Evolutionary conservation across 257 asterid species (phyloP).

Genomic region (Misopates orontium): DNA sequence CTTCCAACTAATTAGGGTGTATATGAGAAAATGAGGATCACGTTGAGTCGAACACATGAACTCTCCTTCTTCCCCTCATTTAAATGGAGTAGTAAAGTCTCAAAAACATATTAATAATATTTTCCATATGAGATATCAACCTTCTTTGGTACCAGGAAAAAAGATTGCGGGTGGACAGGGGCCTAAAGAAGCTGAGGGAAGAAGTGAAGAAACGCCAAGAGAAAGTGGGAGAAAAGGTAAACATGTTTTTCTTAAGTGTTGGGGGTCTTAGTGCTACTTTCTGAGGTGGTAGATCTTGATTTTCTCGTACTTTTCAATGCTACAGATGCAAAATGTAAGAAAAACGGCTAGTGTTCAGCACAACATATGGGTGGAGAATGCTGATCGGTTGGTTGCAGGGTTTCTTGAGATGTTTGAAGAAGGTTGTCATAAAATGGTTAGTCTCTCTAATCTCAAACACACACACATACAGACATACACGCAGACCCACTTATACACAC

Average conservation of each 20-base stretch:
- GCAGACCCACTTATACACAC: no score
- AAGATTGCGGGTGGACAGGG: constrained; percentile 57
- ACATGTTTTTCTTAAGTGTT: neutral
- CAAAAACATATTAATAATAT: neutral
- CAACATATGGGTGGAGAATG: constrained; percentile 62
- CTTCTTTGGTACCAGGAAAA: constrained; percentile 44
- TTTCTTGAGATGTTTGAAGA: constrained; percentile 70
- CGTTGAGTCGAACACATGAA: no score
- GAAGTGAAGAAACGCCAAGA: constrained; percentile 70
- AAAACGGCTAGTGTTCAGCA: constrained; percentile 43
- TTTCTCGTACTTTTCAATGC: neutral
- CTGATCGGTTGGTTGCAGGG: constrained; percentile 61
- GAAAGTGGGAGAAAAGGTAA: constrained; percentile 66
- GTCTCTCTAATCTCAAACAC: no score
- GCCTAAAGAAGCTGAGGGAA: constrained; percentile 53
- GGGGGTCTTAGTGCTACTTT: neutral
- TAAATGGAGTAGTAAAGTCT: neutral
- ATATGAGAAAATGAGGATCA: no score
- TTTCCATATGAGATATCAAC: constrained; percentile 16
- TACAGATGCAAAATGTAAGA: constrained; percentile 60
- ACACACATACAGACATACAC: no score
- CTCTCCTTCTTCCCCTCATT: no score
- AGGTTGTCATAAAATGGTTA: constrained; percentile 28
- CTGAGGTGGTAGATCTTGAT: neutral
- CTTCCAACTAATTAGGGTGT: no score